phyloP scores from a whole-genome alignment of 2,329 filamentous ascomycete species.

The Talaromyces marneffei region DNA sequence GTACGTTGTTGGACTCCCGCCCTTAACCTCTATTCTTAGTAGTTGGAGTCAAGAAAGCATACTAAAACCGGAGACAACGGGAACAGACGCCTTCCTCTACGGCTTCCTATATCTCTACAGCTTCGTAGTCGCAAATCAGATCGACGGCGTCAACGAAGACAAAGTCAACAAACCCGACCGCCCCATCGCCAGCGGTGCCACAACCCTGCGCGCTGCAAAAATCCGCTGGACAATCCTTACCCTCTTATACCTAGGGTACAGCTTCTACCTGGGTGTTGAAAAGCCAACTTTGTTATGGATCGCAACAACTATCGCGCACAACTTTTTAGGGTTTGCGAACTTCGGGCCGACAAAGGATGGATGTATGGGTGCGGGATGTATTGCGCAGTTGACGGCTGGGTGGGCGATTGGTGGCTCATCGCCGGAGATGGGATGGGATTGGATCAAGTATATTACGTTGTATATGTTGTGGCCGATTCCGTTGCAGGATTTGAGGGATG shows the following conservation, averaged over 20 bases:
- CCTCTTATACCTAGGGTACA: constrained; percentile 6
- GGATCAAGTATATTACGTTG: constrained; percentile 12
- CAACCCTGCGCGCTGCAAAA: constrained; percentile 3
- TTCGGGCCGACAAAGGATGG: constrained; percentile 11
- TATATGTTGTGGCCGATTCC: constrained; percentile 12
- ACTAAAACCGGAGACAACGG: not conserved
- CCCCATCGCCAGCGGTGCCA: constrained; percentile 10
- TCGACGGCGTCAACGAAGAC: constrained; percentile 12
- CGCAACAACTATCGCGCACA: constrained; percentile 8
- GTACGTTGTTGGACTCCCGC: not conserved
- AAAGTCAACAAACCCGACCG: constrained; percentile 13
- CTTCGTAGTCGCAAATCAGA: constrained; percentile 12
- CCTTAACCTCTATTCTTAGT: not conserved
- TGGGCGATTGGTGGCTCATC: constrained; percentile 11
- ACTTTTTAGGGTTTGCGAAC: constrained; percentile 9
- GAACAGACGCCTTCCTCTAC: constrained; percentile 6
- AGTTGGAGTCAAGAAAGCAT: not conserved
- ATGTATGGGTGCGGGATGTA: constrained; percentile 11
- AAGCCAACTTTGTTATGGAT: constrained; percentile 10
- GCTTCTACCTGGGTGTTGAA: not conserved
- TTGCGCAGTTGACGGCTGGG: constrained; percentile 11
- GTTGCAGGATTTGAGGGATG: constrained; percentile 12
- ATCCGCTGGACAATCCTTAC: constrained; percentile 8
- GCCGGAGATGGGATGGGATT: constrained; percentile 7
- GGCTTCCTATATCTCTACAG: constrained; percentile 11